Conservation (phyloP, 2,329 filamentous ascomycete species). For the Penicillium polonicum region DNA sequence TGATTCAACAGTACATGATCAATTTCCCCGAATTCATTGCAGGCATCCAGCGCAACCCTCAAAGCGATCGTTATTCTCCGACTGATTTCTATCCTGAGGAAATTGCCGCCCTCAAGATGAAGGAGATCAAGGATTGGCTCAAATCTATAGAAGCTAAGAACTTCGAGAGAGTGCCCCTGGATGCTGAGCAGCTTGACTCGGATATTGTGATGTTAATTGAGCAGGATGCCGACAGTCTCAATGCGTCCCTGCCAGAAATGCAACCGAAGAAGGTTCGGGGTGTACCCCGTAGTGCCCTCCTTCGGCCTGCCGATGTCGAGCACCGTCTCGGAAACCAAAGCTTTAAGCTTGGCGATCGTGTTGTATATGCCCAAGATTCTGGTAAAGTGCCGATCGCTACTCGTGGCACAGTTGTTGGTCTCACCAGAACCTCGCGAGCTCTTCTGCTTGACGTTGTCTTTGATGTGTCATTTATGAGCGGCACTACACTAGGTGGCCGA, state of each 20-base stretch:
- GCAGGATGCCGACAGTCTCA: slow-evolving; percentile 65
- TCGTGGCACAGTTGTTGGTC: slow-evolving; percentile 88
- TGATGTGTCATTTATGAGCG: slow-evolving; percentile 94
- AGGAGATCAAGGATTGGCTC: slow-evolving; percentile 91
- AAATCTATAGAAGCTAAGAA: slow-evolving; percentile 88
- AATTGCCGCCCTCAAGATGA: slow-evolving; percentile 74
- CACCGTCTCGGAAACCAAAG: slow-evolving; percentile 81
- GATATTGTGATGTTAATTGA: slow-evolving; percentile 82
- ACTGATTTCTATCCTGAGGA: slow-evolving; percentile 80
- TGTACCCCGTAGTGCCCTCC: slow-evolving; percentile 80
- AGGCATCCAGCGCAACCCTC: slow-evolving; percentile 79
- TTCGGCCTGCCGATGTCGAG: slow-evolving; percentile 95
- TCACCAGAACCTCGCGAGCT: slow-evolving; percentile 81
- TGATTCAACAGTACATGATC: slow-evolving; percentile 87
- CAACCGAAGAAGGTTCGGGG: slow-evolving; percentile 70
- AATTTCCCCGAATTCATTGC: slow-evolving; percentile 95
- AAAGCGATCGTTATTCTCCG: slow-evolving; percentile 78
- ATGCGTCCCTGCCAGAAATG: slow-evolving; percentile 52
- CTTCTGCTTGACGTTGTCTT: slow-evolving; percentile 89
- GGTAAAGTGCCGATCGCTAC: slow-evolving; percentile 93
- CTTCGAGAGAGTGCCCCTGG: slow-evolving; percentile 92
- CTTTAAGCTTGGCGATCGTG: slow-evolving; percentile 82
- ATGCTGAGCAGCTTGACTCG: slow-evolving; percentile 94
- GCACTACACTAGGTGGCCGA: slow-evolving; percentile 83
- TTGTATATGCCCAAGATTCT: slow-evolving; percentile 88